Evolutionary conservation across 352 stramenopile genomes (phyloP), one percentile per base, ranked within the genome.

Genomic region (Phytopythium sindhum): DNA sequence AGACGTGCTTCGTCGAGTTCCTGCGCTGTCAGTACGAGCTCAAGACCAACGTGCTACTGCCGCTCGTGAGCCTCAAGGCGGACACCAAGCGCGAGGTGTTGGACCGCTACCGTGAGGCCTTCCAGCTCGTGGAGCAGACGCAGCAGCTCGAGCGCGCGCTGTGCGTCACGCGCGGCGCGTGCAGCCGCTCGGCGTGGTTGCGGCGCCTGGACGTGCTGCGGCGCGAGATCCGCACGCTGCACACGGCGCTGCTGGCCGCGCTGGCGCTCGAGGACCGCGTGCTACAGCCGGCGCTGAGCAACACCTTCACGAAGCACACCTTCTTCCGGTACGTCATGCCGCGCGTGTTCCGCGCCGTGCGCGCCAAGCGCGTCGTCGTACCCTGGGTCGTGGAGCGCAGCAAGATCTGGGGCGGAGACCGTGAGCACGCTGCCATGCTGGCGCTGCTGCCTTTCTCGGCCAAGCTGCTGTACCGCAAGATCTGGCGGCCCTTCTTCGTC

Each of bases 301-400:
- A 66, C 35, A 77, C 84, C 17, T 95, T 95, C 47, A 85, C 74
- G 0, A 78, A 95, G 64, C 70, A 73, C n/a, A 87, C 82, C 15
- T 95, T 95, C 64, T 70, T 78, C 54, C 77, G 69, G 35, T 86
- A 91, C 68, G 83, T 95, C 11, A 80, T 93, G 74, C 86, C 86
- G 35, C 79, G 84, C 14, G 64, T 93, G 39, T 92, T 95, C 64
- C 81, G 82, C 24, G 75, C 75, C 24, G 90, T 93, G 57, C 86
- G 86, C 47, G 68, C 78, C 14, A 95, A 95, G 61, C 84, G 84
- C 39, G 78, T 95, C 2, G 74, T 95, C n/a, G 77, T 95, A 39
- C 84, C 84, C 15, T 95, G 86, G 86, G 92, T 93, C 63, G 75
- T 95, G 23, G 86, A 95, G 45, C 86, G 86, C 31, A 90, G 75